Base-by-base conservation (phyloP, 2,329 filamentous ascomycete species). In the Alternaria triticina region DNA sequence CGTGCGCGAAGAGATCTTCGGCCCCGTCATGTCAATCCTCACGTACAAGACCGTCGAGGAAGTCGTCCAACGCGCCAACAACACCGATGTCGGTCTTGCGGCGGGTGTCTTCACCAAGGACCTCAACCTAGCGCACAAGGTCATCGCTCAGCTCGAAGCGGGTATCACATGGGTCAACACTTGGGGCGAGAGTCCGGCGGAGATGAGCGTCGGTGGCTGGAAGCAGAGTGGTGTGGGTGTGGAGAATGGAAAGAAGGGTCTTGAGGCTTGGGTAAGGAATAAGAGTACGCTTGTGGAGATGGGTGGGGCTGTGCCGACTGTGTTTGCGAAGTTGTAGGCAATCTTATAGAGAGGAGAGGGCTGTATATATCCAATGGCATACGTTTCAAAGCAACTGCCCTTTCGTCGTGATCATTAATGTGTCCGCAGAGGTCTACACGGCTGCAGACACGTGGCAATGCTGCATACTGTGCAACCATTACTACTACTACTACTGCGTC, bases 151-250 rank as follows among this genome's bases (percentile, higher is more conserved):
- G 73, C 82, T 97, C 6, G 86, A 96, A 75, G 93, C 93, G 0
- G 93, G 93, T 33, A 97, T 97, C 74, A 96, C 92, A 1, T 97
- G 93, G 93, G 86, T 97, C 56, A 97, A 97, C 79, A 94, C 92
- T 0, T 97, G 94, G 94, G 93, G 94, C n/a, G 93, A 97, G 82
- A 90, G 87, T 52, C 93, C 93, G 0, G 92, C 94, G 0, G 93
- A 97, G 83, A 97, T 97, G 94, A 91, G 91, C 3, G 93, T 97
- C 0, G 93, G 93, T 10, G 93, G 93, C 0, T 97, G 93, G 94
- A 97, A 97, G 84, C 86, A 91, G 85, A 96, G 93, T 76, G 94
- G 94, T 33, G 82, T 97, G 10, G 93, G 93, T 0, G 89, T 96
- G 2, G 93, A 97, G 84, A 97, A 97, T 78, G 94, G 93, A 4